Evolutionary conservation across 306 rosid species (phyloP), one percentile per base, ranked within the genome.

Genomic region (Abrus pulchellus): DNA sequence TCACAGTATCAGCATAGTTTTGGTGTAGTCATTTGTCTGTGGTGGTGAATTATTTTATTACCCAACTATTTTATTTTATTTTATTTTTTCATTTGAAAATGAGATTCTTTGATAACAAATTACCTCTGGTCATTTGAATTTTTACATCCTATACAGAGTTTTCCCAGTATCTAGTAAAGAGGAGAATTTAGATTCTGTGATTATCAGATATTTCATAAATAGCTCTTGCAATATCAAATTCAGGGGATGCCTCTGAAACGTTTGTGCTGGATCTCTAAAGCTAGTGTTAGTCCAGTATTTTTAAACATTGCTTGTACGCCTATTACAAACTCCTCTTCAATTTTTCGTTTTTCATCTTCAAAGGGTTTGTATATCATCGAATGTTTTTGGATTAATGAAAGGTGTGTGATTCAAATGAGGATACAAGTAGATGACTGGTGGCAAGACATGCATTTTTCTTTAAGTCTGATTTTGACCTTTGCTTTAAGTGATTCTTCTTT

Each of bases 1-100:
- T 54, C 68, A 36, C 62, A 70, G 14, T 57, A 43, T 79, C 38
- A 32, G 57, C 78, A 74, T 53, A 68, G 74, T 69, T 56, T 29
- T 63, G 36, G 52, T 65, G 41, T 11, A 36, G 12, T 27, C 20
- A 7, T 57, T 66, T n/a, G 38, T 47, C 20, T 61, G 41, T 61
- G 75, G 29, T 77, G 43, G 34, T 76, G 43, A 75, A 60, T 9
- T 47, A 66, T 55, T 33, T 28, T 61, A 53, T 54, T 74, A 44
- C 43, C 77, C 12, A 5, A 30, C 20, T 41, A 11, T 47, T 75
- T 52, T 20, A 20, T 20, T 20, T 20, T 20, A 20, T 20, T 20
- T 20, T 20, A 20, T 5, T 47, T 53, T 49, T 53, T 41, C 4
- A 2, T 47, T 81, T 74, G 61, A 74, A 71, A 47, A 55, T 56